Conservation (phyloP, 208 protist genomes). For the Crithidia bombi region DNA sequence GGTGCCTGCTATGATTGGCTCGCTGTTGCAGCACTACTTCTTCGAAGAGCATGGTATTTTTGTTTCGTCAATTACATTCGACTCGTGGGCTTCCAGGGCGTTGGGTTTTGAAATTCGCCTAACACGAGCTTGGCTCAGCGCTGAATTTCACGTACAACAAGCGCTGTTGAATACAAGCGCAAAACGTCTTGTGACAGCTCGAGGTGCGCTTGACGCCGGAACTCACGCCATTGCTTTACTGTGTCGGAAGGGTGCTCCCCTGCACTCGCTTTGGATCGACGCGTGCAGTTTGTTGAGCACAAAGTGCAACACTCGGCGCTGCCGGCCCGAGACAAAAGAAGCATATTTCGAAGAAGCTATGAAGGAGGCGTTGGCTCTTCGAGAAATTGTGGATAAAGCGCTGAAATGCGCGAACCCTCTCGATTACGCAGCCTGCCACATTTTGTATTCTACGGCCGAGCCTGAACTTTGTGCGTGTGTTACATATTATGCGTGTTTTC, state of each 20-base stretch:
- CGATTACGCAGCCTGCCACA: too few species aligned
- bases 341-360: neutral
- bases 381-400: neutral
- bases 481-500: conserved; percentile 26
- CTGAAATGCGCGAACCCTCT: neutral
- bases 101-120: conserved; percentile 13
- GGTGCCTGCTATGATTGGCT: conserved; percentile 35
- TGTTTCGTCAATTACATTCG: conserved; percentile 29
- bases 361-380: neutral
- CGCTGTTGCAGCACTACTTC: conserved; percentile 32
- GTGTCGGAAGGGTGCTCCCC: neutral
- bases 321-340: neutral
- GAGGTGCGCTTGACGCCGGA: conserved; percentile 15
- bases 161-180: neutral
- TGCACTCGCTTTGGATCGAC: conserved; percentile 20
- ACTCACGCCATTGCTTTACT: conserved; percentile 22
- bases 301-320: neutral
- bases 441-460: conserved; percentile 15
- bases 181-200: neutral
- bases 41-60: conserved; percentile 26
- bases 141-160: conserved; percentile 18
- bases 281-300: neutral
- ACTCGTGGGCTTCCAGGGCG: conserved; percentile 22
- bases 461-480: conserved; percentile 32
- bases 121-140: conserved; percentile 20